Conservation (phyloP, 306 rosid species). For the Trifolium fragiferum region DNA sequence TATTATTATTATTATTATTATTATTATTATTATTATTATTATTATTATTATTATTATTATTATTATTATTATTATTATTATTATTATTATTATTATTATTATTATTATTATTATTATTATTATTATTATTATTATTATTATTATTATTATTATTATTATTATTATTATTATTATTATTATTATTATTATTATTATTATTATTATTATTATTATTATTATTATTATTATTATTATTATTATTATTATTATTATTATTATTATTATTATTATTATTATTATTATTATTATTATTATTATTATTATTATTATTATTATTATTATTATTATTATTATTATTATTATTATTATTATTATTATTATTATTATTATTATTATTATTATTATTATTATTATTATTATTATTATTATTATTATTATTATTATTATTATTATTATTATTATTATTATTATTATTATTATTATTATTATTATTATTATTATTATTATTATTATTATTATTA, state of each 20-base stretch:
- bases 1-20: conserved; percentile 5
- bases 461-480: conserved; percentile 11
- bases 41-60: conserved; percentile 11
- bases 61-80: background rate
- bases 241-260: conserved; percentile 1
- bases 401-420: background rate
- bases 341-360: background rate
- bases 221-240: conserved; percentile 4
- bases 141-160: conserved; percentile 7
- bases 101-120: background rate
- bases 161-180: background rate
- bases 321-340: background rate
- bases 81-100: background rate
- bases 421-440: background rate
- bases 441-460: conserved; percentile 1
- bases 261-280: conserved; percentile 12
- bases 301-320: background rate
- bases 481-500: background rate
- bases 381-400: background rate
- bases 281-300: conserved; percentile 2
- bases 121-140: conserved; percentile 7
- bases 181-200: background rate
- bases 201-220: background rate
- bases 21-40: conserved; percentile 1
- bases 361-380: conserved; percentile 17